Percentiles rank a stretch among this genome's conserved stretches.
Conservation (phyloP, 2,329 filamentous ascomycete species). For the Ophiostoma perfectum region DNA sequence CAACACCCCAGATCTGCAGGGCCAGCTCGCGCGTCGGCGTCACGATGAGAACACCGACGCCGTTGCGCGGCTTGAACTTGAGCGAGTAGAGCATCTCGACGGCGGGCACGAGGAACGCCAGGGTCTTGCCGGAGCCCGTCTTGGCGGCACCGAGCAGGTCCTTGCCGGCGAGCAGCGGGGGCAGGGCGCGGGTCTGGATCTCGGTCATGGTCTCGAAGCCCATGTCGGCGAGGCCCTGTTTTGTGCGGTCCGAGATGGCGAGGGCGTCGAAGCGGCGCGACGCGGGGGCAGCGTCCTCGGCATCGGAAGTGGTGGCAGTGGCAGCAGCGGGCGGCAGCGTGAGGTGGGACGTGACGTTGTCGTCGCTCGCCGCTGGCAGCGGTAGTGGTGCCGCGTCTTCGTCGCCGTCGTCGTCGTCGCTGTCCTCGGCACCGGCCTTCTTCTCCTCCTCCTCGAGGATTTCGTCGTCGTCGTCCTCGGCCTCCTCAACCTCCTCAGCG, state of each 20-base stretch:
- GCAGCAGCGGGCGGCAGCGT: constrained; percentile 10
- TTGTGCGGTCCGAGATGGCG: constrained; percentile 79
- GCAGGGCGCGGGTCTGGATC: constrained; percentile 83
- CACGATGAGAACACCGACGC: constrained; percentile 84
- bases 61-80: constrained; percentile 91
- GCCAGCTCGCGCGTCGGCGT: constrained; percentile 91
- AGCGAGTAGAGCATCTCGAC: constrained; percentile 88
- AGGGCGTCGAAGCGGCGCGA: constrained; percentile 61
- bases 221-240: constrained; percentile 85
- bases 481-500: constrained; percentile 18
- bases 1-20: constrained; percentile 93
- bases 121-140: constrained; percentile 89
- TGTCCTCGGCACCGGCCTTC: constrained; percentile 13
- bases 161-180: constrained; percentile 75
- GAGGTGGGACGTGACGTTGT: constrained; percentile 13
- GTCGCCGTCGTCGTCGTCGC: constrained; percentile 17
- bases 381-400: constrained; percentile 12
- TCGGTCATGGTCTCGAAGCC: constrained; percentile 93
- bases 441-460: not conserved
- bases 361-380: constrained; percentile 5
- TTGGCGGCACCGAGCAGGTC: constrained; percentile 90
- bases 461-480: not conserved
- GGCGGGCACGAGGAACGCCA: constrained; percentile 90
- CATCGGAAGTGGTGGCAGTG: not conserved
- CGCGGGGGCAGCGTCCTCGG: not conserved